Base-by-base conservation (phyloP, 306 rosid genomes). In the Cicer judaicum region DNA sequence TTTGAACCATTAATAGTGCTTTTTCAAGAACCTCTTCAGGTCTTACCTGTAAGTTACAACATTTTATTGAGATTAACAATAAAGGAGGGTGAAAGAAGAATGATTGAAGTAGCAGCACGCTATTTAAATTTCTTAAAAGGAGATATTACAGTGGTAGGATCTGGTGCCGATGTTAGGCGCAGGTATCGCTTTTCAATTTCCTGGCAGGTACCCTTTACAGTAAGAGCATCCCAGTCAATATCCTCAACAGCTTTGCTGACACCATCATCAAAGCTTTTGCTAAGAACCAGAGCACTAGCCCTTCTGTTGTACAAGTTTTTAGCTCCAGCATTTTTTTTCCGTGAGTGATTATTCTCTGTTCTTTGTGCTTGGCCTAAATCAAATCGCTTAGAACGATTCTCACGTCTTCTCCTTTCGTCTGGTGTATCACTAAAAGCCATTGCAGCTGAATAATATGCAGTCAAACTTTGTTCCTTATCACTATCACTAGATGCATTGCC, bases 151-250 rank as follows among this genome's bases (percentile, higher is more conserved):
- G 92, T 87, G 74, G 93, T 82, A 34, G 99, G 98, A 82, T 95
- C 99, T 57, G 99, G 99, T 54, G 98, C 98, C 73, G 99, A 95
- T 11, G 99, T 95, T 72, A 95, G 91, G 66, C 99, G 99, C 78
- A 95, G 87, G 79, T 95, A 95, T 14, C 93, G 91, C 82, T 92
- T 95, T 83, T 95, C 99, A 85, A 92, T 89, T 85, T 92, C 98
- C 78, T 89, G 97, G 88, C 98, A 95, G 19, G 97, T 90, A 80
- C 99, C 99, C 90, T 92, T 95, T 49, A 95, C 95, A 70, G 97
- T 95, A 76, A 95, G 93, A 74, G 99, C 86, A 86, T 95, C 99
- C 99, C 99, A 95, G 80, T 95, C 98, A 82, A 95, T 92, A 81
- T 95, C 99, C 83, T 95, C 99, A 76, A 95, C 99, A 77, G 99